Evolutionary conservation across 495 filamentous ascomycete genomes (phyloP).

Genomic region (Massariosphaeria phaeospora): DNA sequence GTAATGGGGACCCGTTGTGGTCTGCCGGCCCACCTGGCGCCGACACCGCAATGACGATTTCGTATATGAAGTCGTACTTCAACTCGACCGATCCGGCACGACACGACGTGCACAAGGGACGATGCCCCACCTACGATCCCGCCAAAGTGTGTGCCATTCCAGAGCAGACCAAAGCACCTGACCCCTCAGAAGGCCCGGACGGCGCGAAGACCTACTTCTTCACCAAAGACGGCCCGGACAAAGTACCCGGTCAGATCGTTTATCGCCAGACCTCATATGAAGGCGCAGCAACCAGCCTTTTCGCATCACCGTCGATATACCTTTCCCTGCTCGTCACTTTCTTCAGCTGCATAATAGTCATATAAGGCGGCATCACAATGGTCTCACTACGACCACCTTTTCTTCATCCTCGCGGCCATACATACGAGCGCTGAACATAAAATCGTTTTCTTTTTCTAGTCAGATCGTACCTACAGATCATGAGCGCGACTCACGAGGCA

Average conservation of each 20-base stretch:
- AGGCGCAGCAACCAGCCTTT: background rate
- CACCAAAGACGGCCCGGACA: slow-evolving; percentile 39
- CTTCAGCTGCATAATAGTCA: slow-evolving; percentile 3
- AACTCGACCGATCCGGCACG: slow-evolving; percentile 50
- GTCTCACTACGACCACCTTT: too few relatives aligned
- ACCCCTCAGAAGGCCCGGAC: slow-evolving; percentile 21
- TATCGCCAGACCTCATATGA: slow-evolving; percentile 4
- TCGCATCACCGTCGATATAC: slow-evolving; percentile 1
- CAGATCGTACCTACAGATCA: too few relatives aligned
- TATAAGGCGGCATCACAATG: too few relatives aligned
- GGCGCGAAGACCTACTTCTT: slow-evolving; percentile 56
- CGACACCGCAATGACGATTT: slow-evolving; percentile 57
- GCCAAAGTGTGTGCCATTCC: slow-evolving; percentile 57
- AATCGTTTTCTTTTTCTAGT: too few relatives aligned
- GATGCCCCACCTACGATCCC: slow-evolving; percentile 13
- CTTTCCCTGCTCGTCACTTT: slow-evolving; percentile 7
- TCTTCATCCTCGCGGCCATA: too few relatives aligned
- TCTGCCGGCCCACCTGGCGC: slow-evolving; percentile 58
- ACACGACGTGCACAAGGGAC: slow-evolving; percentile 11
- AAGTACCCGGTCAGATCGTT: slow-evolving; percentile 14
- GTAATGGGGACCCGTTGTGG: slow-evolving; percentile 66
- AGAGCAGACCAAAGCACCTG: slow-evolving; percentile 44
- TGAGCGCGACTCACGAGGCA: too few relatives aligned
- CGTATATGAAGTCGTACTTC: slow-evolving; percentile 72
- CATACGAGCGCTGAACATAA: too few relatives aligned